Conservation (phyloP, 306 rosid genomes). For the Prinsepia uniflora region DNA sequence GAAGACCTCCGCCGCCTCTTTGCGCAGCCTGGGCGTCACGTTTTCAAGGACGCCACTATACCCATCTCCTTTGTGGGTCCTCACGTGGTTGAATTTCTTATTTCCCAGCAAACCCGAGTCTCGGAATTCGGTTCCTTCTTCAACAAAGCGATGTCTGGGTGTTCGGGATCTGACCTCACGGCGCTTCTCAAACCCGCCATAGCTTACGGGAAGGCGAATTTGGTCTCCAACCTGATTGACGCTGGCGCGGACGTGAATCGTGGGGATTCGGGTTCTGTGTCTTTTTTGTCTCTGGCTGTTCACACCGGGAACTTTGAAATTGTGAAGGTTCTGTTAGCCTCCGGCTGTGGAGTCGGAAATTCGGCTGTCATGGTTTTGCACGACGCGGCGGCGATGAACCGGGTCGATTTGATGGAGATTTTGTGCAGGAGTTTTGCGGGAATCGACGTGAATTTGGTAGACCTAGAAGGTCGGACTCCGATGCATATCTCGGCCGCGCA, state of each 20-base stretch:
- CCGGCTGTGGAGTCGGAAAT: constrained; percentile 34
- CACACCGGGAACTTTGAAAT: constrained; percentile 36
- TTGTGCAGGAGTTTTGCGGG: constrained; percentile 15
- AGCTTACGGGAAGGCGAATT: constrained; percentile 30
- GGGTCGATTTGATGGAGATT: constrained; percentile 56
- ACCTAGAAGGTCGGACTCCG: constrained; percentile 46
- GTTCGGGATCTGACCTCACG: constrained; percentile 46
- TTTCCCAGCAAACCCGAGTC: constrained; percentile 29
- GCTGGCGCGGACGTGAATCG: constrained; percentile 53
- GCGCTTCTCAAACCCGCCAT: constrained; percentile 42
- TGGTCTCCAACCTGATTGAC: constrained; percentile 43
- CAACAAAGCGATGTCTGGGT: constrained; percentile 47
- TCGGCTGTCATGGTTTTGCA: constrained; percentile 42
- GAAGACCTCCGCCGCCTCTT: constrained; percentile 69
- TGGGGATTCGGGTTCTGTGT: constrained; percentile 33
- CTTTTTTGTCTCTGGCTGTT: constrained; percentile 45
- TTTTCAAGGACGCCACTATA: constrained; percentile 72
- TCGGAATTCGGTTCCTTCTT: constrained; percentile 24
- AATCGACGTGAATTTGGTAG: constrained; percentile 37
- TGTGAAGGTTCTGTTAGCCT: constrained; percentile 43
- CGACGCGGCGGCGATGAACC: constrained; percentile 47
- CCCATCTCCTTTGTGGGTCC: constrained; percentile 62
- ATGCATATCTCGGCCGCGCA: constrained; percentile 57
- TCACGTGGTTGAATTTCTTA: constrained; percentile 45
- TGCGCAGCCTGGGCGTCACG: constrained; percentile 59